Evolutionary conservation across 1,284 basidiomycete species (phyloP).

Genomic region (Tilletia walkeri): DNA sequence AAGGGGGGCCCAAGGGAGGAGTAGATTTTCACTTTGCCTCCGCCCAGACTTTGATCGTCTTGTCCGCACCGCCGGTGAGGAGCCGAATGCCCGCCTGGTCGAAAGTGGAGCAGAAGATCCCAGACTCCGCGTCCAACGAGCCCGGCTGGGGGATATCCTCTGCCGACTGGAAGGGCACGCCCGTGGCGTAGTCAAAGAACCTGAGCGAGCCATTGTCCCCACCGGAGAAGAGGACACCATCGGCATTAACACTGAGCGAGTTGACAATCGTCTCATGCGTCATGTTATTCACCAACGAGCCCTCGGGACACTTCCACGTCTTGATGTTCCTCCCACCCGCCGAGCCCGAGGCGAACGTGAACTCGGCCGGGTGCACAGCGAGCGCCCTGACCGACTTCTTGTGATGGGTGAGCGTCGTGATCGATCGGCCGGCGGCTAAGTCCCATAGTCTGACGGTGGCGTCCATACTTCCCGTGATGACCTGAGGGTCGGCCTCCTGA

Average conservation of each 20-base stretch:
- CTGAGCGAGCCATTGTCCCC: conserved; percentile 44
- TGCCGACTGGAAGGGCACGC: conserved; percentile 88
- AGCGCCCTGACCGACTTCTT: conserved; percentile 95
- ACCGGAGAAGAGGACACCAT: conserved; percentile 95
- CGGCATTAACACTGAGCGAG: conserved; percentile 85
- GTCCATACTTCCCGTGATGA: conserved; percentile 98
- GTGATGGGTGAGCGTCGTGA: conserved; percentile 93
- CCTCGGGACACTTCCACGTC: conserved; percentile 98
- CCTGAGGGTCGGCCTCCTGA: conserved; percentile 93
- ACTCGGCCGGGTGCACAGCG: conserved; percentile 91
- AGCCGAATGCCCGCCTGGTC: conserved; percentile 90
- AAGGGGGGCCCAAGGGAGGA: no score
- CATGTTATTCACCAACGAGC: conserved; percentile 88
- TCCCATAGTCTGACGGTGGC: conserved; percentile 96
- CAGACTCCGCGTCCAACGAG: conserved; percentile 90
- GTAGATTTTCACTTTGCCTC: conserved; percentile 8
- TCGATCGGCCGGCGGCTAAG: conserved; percentile 93
- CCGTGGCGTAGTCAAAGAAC: conserved; percentile 76
- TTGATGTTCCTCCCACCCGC: conserved; percentile 98
- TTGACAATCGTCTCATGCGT: conserved; percentile 98
- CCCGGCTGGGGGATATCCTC: conserved; percentile 95
- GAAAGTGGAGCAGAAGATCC: conserved; percentile 87
- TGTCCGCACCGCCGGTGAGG: conserved; percentile 92
- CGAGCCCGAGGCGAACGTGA: conserved; percentile 88
- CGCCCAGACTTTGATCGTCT: conserved; percentile 60